Evolutionary conservation across 139 green algal species (phyloP).

Genomic region (Nannochloris sp.): DNA sequence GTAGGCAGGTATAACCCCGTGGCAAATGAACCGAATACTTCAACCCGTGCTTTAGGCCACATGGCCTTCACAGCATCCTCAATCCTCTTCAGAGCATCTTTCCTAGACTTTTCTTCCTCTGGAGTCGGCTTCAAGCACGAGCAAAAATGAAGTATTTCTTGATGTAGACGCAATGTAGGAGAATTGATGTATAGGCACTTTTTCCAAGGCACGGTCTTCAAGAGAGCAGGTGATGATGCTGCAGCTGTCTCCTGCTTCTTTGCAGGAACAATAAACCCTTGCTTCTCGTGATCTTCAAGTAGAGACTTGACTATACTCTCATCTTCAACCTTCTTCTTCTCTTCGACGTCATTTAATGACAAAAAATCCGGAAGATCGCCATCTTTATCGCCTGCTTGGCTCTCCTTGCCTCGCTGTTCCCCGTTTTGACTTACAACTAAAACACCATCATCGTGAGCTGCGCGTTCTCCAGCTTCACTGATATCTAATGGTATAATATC

Average conservation of each 20-base stretch:
- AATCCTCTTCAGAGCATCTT: conserved; percentile 42
- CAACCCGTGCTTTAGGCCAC: conserved; percentile 46
- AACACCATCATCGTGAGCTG: neutral
- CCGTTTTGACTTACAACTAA: no score
- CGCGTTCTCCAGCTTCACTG: neutral
- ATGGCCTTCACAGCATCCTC: conserved; percentile 49
- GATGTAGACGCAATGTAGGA: conserved; percentile 48
- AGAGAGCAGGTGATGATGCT: conserved; percentile 4
- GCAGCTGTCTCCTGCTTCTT: no score
- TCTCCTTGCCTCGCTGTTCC: no score
- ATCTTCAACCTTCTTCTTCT: no score
- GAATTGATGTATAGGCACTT: conserved; percentile 24
- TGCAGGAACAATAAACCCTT: no score
- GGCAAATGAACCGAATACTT: conserved; percentile 74
- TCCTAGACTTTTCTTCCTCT: conserved; percentile 38
- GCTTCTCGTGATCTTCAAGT: no score
- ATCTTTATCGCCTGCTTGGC: no score
- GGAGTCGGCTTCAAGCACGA: conserved; percentile 56
- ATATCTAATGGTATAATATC: neutral
- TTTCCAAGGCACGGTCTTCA: conserved; percentile 19
- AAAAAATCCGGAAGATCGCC: no score
- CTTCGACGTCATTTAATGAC: no score
- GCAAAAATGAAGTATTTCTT: conserved; percentile 71
- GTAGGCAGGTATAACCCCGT: conserved; percentile 91
- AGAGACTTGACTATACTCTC: no score